These are phyloP conservation scores for Aspergillus conjunctus DNA, from an alignment of 495 filamentous ascomycete genomes.

Conservation along the genomic window DNA sequence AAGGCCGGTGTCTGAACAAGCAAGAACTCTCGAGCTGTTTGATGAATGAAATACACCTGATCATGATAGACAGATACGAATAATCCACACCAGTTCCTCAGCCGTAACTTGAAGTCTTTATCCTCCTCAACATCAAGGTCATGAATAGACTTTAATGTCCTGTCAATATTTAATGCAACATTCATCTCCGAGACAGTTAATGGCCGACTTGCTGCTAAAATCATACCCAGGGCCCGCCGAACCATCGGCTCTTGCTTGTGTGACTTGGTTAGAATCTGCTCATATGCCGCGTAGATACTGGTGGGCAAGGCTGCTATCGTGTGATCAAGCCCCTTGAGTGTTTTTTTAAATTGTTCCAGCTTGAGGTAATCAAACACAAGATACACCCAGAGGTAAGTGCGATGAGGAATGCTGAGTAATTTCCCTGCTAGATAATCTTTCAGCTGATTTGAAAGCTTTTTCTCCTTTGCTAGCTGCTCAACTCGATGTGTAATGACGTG, in stretches of 20 bases:
- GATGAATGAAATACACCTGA: slow-evolving; percentile 5
- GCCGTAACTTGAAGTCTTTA: neutral
- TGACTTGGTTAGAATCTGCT: neutral
- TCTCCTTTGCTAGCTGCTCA: slow-evolving; percentile 24
- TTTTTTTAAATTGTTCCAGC: slow-evolving; percentile 21
- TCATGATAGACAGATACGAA: neutral
- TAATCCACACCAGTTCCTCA: neutral
- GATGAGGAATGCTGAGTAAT: slow-evolving; percentile 31
- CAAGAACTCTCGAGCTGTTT: slow-evolving; percentile 5
- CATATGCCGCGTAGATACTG: neutral
- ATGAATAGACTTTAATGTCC: neutral
- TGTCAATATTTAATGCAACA: neutral
- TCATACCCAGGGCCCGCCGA: neutral
- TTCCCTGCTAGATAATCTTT: slow-evolving; percentile 19
- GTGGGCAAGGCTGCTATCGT: neutral
- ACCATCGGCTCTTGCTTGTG: neutral
- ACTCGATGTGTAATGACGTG: slow-evolving; percentile 37
- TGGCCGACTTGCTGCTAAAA: neutral
- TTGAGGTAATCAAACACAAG: slow-evolving; percentile 28
- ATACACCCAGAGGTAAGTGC: slow-evolving; percentile 44
- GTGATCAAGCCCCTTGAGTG: neutral
- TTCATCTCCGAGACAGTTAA: neutral
- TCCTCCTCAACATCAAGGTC: slow-evolving; percentile 1
- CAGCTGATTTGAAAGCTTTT: slow-evolving; percentile 12
- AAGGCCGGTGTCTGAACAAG: neutral